Evolutionary conservation across 148 eudicot species (phyloP).

Genomic region (Dysphania ambrosioides): DNA sequence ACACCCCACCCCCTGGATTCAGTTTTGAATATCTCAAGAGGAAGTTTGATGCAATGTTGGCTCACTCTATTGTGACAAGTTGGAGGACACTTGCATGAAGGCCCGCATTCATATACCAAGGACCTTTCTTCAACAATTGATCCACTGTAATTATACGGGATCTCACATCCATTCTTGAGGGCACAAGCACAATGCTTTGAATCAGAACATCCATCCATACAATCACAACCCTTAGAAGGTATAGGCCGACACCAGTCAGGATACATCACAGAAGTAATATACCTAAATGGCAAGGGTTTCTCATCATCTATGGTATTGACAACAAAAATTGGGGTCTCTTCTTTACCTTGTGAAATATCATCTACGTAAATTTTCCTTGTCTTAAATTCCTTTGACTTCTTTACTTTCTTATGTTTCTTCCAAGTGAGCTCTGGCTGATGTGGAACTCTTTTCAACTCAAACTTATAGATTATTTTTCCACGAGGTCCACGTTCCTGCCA

Average conservation of each 20-base stretch:
- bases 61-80: conserved; percentile 75
- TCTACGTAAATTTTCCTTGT: conserved; percentile 45
- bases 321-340: conserved; percentile 61
- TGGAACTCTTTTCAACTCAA: conserved; percentile 57
- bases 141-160: conserved; percentile 73
- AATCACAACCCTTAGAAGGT: conserved; percentile 61
- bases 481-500: conserved; percentile 48
- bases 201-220: conserved; percentile 59
- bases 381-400: conserved; percentile 46
- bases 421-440: conserved; percentile 75
- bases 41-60: conserved; percentile 67
- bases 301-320: conserved; percentile 63
- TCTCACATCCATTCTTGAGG: conserved; percentile 64
- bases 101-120: conserved; percentile 87
- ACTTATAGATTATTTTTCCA: conserved; percentile 67
- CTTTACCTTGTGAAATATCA: conserved; percentile 65
- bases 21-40: conserved; percentile 88
- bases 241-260: conserved; percentile 56
- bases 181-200: conserved; percentile 62
- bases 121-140: conserved; percentile 79
- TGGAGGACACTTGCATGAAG: conserved; percentile 73
- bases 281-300: conserved; percentile 61
- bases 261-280: conserved; percentile 54
- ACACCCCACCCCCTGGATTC: conserved; percentile 88
- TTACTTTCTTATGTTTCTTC: conserved; percentile 64